Conservation (phyloP, 495 filamentous ascomycete genomes). For the Bacidia gigantensis region DNA sequence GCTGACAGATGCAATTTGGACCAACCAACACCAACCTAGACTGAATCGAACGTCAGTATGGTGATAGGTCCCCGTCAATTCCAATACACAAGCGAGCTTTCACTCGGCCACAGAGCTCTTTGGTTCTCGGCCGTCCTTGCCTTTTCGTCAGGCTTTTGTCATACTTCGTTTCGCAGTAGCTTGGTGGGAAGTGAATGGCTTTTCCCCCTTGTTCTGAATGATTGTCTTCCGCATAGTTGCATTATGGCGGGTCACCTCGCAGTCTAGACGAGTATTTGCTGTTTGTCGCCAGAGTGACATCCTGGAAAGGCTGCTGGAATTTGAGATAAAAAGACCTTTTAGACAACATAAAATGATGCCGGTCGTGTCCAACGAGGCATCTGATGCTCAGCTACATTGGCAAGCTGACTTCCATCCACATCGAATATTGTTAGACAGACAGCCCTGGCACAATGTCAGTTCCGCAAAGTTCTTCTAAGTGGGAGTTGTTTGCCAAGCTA, state of each 20-base stretch:
- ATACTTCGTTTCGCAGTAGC: no score
- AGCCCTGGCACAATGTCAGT: not conserved
- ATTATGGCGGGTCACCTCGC: not conserved
- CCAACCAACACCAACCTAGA: no score
- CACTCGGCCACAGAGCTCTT: no score
- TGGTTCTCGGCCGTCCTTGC: no score
- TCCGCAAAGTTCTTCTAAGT: constrained; percentile 2
- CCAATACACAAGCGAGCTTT: no score
- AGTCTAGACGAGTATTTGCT: not conserved
- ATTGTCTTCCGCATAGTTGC: not conserved
- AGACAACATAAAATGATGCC: not conserved
- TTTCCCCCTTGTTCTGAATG: not conserved
- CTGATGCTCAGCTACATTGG: no score
- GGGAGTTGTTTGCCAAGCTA: not conserved
- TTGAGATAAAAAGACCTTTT: not conserved
- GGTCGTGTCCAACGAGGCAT: no score
- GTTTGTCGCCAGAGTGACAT: not conserved
- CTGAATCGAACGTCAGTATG: no score
- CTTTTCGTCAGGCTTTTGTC: no score
- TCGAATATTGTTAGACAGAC: not conserved
- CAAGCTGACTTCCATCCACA: no score
- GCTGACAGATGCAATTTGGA: not conserved
- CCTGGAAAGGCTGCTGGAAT: not conserved
- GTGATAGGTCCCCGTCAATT: no score
- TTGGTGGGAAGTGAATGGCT: no score